phyloP scores from a whole-genome alignment of 805 yeast species.

The Teunomyces barrocoloradensis region DNA sequence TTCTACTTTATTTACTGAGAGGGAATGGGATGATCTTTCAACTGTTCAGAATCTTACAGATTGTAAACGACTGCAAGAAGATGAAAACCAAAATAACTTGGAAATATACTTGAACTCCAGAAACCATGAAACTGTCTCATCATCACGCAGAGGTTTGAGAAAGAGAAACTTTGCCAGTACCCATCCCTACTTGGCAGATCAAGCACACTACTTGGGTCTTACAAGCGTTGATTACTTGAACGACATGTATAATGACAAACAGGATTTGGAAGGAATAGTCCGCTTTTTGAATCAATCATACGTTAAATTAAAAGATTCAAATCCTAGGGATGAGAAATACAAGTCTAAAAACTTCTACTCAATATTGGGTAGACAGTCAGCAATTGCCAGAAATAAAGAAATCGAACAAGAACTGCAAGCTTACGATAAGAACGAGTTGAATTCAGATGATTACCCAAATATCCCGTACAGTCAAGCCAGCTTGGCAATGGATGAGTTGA shows the following conservation, averaged over 20 bases:
- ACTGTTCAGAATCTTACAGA: not conserved
- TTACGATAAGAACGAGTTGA: not conserved
- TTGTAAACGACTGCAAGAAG: conserved; percentile 3
- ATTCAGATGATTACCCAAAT: not conserved
- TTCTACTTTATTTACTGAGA: conserved; percentile 1
- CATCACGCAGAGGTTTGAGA: conserved; percentile 29
- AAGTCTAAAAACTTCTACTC: conserved; percentile 37
- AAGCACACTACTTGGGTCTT: conserved; percentile 43
- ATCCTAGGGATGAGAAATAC: conserved; percentile 40
- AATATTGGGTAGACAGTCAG: conserved; percentile 27
- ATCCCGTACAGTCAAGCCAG: not conserved
- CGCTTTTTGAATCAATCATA: conserved; percentile 36
- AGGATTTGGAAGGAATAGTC: conserved; percentile 31
- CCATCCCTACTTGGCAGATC: conserved; percentile 45
- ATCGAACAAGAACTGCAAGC: conserved; percentile 7
- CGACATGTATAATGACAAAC: conserved; percentile 35
- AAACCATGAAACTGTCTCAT: conserved; percentile 8
- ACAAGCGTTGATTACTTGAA: conserved; percentile 35
- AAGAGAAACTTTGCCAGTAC: conserved; percentile 43
- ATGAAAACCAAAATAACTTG: conserved; percentile 12
- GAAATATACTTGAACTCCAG: conserved; percentile 13
- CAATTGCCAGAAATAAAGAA: conserved; percentile 9
- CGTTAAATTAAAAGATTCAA: conserved; percentile 24
- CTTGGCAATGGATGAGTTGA: not conserved
- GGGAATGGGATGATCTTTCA: conserved; percentile 8